Evolutionary conservation across 768 basidiomycete species (phyloP).

Genomic region (Russula emetica): DNA sequence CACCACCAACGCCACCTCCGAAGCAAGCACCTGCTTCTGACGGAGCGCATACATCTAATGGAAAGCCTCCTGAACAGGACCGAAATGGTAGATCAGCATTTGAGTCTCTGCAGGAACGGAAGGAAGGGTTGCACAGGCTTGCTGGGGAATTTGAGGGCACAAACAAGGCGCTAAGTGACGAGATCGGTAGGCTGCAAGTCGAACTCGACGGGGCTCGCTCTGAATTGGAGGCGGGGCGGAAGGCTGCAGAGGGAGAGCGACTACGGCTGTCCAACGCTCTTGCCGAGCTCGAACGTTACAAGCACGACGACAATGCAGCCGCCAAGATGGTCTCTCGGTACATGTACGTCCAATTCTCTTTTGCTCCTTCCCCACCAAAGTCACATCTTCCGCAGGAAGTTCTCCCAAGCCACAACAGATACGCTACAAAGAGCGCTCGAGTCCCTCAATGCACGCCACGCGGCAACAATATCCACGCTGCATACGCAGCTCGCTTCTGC

Average conservation of each 20-base stretch:
- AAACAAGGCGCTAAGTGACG: conserved; percentile 42
- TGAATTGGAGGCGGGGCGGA: conserved; percentile 48
- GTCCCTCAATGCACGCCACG: conserved; percentile 56
- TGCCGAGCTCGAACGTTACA: conserved; percentile 51
- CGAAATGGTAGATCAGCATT: conserved; percentile 26
- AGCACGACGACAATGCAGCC: conserved; percentile 67
- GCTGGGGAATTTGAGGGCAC: conserved; percentile 47
- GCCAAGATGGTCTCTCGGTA: conserved; percentile 82
- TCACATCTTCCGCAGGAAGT: conserved; percentile 52
- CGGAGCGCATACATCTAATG: conserved; percentile 11
- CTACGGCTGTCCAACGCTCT: conserved; percentile 44
- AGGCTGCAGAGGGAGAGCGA: conserved; percentile 42
- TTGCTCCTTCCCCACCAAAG: background rate
- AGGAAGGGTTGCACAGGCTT: conserved; percentile 45
- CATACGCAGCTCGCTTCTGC: conserved; percentile 46
- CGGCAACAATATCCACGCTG: conserved; percentile 55
- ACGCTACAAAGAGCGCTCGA: conserved; percentile 57
- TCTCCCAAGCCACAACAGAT: conserved; percentile 72
- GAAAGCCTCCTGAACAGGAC: conserved; percentile 7
- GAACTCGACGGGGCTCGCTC: conserved; percentile 42
- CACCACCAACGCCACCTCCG: conserved; percentile 2
- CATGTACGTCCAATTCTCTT: conserved; percentile 50
- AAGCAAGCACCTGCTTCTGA: background rate
- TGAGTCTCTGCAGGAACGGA: conserved; percentile 44
- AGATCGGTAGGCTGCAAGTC: conserved; percentile 44